These are phyloP conservation scores for Rhizopogon roseolus DNA, from an alignment of 768 basidiomycete species.

Conservation along the genomic window DNA sequence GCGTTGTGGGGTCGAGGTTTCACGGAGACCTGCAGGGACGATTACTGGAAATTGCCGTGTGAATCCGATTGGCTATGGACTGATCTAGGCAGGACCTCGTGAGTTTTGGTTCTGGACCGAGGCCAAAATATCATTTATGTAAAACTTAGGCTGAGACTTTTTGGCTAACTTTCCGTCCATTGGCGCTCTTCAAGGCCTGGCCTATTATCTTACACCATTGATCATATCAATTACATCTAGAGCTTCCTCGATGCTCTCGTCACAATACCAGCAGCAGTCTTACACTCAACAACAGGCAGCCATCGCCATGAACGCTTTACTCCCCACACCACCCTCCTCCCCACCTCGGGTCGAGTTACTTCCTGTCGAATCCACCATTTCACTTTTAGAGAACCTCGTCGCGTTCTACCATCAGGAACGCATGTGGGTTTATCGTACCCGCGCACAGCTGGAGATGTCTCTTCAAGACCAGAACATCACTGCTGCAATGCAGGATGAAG, in stretches of 20 bases:
- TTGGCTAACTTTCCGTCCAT: too few species aligned
- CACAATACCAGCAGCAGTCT: constrained; percentile 21
- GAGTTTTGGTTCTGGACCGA: too few species aligned
- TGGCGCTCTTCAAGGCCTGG: too few species aligned
- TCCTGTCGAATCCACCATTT: constrained; percentile 43
- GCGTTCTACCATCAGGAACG: constrained; percentile 68
- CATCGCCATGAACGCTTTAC: constrained; percentile 28
- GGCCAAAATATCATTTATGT: too few species aligned
- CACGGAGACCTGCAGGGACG: too few species aligned
- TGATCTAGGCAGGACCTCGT: too few species aligned
- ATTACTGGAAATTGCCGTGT: neutral
- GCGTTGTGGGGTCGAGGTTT: neutral
- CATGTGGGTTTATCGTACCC: constrained; percentile 66
- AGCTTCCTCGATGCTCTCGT: constrained; percentile 67
- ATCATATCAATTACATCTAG: neutral
- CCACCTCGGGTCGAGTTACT: constrained; percentile 24
- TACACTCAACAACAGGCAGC: constrained; percentile 21
- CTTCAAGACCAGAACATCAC: constrained; percentile 18
- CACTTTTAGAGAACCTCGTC: constrained; percentile 60
- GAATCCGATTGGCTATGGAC: too few species aligned
- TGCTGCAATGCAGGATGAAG: neutral
- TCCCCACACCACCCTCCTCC: constrained; percentile 30
- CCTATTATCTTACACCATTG: too few species aligned
- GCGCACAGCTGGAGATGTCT: constrained; percentile 53
- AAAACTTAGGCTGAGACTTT: too few species aligned